These are phyloP conservation scores for Aureobasidium sp. DNA, from an alignment of 2,329 filamentous ascomycete genomes.

Conservation along the genomic window DNA sequence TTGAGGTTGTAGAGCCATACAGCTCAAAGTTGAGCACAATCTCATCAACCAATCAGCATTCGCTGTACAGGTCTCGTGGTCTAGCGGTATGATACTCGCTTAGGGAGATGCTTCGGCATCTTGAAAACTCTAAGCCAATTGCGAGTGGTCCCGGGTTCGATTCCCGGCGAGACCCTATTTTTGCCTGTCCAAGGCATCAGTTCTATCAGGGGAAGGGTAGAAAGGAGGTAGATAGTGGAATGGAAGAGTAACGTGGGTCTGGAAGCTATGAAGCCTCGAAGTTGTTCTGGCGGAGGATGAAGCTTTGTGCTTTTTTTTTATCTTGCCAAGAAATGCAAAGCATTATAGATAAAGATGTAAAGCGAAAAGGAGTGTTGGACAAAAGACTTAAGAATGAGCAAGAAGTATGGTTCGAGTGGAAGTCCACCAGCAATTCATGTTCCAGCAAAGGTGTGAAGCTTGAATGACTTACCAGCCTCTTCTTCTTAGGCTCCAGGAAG, in stretches of 20 bases:
- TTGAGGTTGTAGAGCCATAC: not conserved
- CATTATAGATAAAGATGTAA: not conserved
- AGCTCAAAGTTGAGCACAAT: not conserved
- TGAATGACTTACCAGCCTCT: too few relatives aligned
- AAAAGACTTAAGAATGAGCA: not conserved
- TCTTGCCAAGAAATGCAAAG: not conserved
- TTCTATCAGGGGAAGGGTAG: not conserved
- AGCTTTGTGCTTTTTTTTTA: not conserved
- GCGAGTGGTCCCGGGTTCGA: constrained; percentile 9
- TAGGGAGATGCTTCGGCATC: not conserved
- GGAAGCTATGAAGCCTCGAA: not conserved
- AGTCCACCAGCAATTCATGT: too few relatives aligned
- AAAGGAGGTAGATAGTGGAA: not conserved
- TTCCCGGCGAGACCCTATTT: constrained; percentile 2
- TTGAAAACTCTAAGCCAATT: constrained; percentile 10
- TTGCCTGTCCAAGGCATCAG: not conserved
- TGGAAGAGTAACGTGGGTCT: too few relatives aligned
- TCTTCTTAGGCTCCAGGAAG: too few relatives aligned
- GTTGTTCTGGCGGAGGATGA: not conserved
- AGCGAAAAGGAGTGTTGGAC: not conserved
- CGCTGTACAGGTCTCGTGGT: not conserved
- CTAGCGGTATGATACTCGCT: constrained; percentile 11
- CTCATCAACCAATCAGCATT: constrained; percentile 1
- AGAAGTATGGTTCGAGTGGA: too few relatives aligned
- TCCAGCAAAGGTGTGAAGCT: too few relatives aligned